Conservation (phyloP, 148 eudicot species). For the Rhododendron mucronatum region DNA sequence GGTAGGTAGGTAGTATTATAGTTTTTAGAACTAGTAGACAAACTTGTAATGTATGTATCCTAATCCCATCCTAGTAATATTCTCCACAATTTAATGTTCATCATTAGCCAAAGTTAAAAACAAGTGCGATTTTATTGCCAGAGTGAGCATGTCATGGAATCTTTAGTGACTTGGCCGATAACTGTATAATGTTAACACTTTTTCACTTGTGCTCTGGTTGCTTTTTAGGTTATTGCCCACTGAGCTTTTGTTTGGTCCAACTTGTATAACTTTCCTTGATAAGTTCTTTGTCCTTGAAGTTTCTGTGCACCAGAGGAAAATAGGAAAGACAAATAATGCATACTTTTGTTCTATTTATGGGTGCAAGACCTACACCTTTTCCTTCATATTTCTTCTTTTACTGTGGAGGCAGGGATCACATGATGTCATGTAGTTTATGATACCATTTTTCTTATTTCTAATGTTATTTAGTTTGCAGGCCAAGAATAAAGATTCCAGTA, state of each 20-base stretch:
- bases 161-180: neutral
- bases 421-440: neutral
- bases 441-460: conserved; percentile 19
- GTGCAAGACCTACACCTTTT: neutral
- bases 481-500: conserved; percentile 83
- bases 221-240: neutral
- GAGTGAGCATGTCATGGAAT: neutral
- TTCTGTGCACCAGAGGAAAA: neutral
- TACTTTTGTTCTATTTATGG: neutral
- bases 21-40: neutral
- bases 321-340: neutral
- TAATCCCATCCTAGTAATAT: neutral
- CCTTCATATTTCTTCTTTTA: conserved; percentile 3
- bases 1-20: neutral
- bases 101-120: neutral
- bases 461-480: conserved; percentile 65
- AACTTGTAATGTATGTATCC: neutral
- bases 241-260: neutral
- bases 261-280: neutral
- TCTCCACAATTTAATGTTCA: neutral
- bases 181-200: neutral
- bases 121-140: neutral
- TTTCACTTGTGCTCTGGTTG: conserved; percentile 1
- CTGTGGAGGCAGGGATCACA: neutral
- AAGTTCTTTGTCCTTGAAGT: neutral